Evolutionary conservation across 108 stramenopile species (phyloP), one percentile per base, ranked within the genome.

Genomic region (Chaetoceros muelleri): DNA sequence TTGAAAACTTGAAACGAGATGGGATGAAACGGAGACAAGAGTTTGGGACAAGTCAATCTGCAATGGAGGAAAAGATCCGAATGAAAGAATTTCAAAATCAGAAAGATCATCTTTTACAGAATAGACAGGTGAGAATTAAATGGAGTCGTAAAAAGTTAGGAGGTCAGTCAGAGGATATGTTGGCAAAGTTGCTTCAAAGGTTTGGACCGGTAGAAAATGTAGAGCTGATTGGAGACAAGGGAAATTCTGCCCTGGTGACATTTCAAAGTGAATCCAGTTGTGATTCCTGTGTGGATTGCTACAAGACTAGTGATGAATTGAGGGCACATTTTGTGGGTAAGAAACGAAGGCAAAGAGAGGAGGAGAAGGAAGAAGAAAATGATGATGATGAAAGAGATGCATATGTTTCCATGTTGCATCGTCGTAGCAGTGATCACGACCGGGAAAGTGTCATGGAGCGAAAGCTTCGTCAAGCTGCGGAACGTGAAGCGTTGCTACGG

Each of bases 61-160:
- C 53, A 16, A 60, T 55, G 20, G 46, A 69, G 27, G 67, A 78
- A 40, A 44, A 74, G 22, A 73, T 74, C 24, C 34, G 68, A 29
- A 60, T 85, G 19, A 71, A 82, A 40, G 44, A 78, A 44, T 70
- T 90, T 26, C 70, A 81, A 48, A 73, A 74, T 48, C 76, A 87
- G 61, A 84, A 81, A 44, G 69, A 69, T 29, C 51, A 68, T 28
- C 58, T 75, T 58, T 59, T 68, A 40, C 78, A 84, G 64, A 69
- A 81, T 31, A 65, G 85, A 28, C 89, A 87, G 64, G 59, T 90
- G 3, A 58, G 85, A 34, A 52, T 90, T 24, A 90, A 90, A 65
- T 90, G 89, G 89, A 81, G 82, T 57, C 73, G 89, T 21, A 85
- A 75, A 59, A 80, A 74, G 52, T 64, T 85, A 30, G 70, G 70